Percentiles rank a stretch among this genome's conserved stretches.
These are phyloP conservation scores for Euryodendron excelsum DNA, from an alignment of 148 eudicot species.

Conservation along the genomic window DNA sequence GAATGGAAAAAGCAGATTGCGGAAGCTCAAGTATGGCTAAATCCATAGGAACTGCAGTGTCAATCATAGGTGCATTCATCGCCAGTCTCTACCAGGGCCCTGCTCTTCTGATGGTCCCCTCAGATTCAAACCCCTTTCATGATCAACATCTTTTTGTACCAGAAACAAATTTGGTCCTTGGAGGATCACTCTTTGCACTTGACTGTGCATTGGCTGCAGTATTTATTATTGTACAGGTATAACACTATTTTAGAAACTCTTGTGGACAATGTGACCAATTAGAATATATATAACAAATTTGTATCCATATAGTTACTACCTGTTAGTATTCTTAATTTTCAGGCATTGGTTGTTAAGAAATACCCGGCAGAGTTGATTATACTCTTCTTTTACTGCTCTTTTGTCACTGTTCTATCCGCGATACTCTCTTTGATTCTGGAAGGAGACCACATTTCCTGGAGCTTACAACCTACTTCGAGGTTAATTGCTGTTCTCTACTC, in stretches of 20 bases:
- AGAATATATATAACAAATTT: not conserved
- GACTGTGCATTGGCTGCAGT: not conserved
- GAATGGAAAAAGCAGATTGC: constrained; percentile 49
- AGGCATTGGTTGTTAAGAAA: constrained; percentile 59
- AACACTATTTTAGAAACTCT: not conserved
- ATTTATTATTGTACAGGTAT: constrained; percentile 2
- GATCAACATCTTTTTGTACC: not conserved
- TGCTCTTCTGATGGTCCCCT: not conserved
- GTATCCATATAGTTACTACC: not conserved
- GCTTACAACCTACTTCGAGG: constrained; percentile 50
- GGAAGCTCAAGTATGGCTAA: constrained; percentile 38
- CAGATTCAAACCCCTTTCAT: not conserved
- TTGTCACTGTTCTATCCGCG: constrained; percentile 60
- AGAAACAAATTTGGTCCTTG: constrained; percentile 4
- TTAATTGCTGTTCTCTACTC: constrained; percentile 60
- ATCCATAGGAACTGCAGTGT: constrained; percentile 41
- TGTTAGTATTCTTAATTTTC: constrained; percentile 6
- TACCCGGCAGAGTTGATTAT: too few relatives aligned
- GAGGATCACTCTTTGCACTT: constrained; percentile 3
- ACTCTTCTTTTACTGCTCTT: too few relatives aligned
- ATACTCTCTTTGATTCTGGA: constrained; percentile 46
- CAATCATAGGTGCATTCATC: too few relatives aligned
- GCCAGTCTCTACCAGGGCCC: constrained; percentile 55
- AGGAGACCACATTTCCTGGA: constrained; percentile 60
- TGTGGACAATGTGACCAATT: not conserved